Conservation (phyloP, 2,329 filamentous ascomycete species). For the Lomentospora prolificans region DNA sequence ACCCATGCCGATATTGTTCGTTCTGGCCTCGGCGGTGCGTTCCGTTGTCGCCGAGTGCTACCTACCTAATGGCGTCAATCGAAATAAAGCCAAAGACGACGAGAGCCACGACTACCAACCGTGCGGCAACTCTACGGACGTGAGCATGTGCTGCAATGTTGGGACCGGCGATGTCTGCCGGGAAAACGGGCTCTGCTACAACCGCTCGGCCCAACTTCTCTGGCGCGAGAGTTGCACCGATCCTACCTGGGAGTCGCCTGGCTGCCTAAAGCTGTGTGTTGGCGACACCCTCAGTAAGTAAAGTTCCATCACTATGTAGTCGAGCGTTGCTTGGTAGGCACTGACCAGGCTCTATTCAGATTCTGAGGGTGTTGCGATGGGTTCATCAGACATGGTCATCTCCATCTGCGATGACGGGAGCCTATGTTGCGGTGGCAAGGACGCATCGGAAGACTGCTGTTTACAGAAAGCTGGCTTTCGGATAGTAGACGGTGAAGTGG, state of each 20-base stretch:
- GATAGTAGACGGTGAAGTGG: background rate
- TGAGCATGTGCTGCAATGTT: conserved; percentile 10
- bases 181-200: conserved; percentile 10
- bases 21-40: background rate
- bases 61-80: conserved; percentile 8
- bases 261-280: conserved; percentile 15
- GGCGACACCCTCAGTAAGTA: conserved; percentile 2
- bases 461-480: background rate
- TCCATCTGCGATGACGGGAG: background rate
- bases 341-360: no score
- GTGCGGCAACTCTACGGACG: conserved; percentile 4
- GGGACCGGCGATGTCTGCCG: conserved; percentile 5
- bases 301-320: background rate
- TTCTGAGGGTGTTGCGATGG: background rate
- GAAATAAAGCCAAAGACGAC: background rate
- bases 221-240: conserved; percentile 17
- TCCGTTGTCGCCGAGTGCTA: conserved; percentile 5
- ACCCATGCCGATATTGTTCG: background rate
- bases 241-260: conserved; percentile 14
- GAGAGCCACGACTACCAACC: conserved; percentile 4
- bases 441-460: background rate
- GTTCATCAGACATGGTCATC: background rate
- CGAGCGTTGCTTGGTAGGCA: background rate
- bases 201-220: background rate
- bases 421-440: background rate